These are phyloP conservation scores for Annulohypoxylon nitens DNA, from an alignment of 495 filamentous ascomycete genomes.

Conservation along the genomic window DNA sequence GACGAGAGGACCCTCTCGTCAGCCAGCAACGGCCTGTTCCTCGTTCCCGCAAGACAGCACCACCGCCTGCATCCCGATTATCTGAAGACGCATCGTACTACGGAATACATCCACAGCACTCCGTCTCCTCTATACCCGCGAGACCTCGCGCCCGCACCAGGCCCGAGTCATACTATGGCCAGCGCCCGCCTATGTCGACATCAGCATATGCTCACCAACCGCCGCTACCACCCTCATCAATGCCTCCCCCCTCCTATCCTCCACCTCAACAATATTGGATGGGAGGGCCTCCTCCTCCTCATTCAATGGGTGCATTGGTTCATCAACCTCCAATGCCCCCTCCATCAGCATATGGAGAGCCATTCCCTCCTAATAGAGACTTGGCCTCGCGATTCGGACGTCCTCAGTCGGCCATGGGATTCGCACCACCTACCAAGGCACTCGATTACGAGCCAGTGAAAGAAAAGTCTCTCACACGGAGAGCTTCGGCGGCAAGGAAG, in stretches of 20 bases:
- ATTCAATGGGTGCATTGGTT: slow-evolving; percentile 42
- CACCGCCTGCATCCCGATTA: slow-evolving; percentile 44
- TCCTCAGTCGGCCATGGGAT: slow-evolving; percentile 61
- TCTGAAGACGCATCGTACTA: slow-evolving; percentile 57
- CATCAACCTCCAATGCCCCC: slow-evolving; percentile 45
- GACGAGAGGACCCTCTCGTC: slow-evolving; percentile 24
- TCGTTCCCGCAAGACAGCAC: slow-evolving; percentile 46
- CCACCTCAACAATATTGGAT: slow-evolving; percentile 41
- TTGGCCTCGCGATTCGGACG: slow-evolving; percentile 55
- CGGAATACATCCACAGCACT: slow-evolving; percentile 51
- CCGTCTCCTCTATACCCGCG: slow-evolving; percentile 50
- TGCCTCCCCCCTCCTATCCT: slow-evolving; percentile 42
- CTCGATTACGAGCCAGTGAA: slow-evolving; percentile 52
- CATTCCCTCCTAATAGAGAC: slow-evolving; percentile 34
- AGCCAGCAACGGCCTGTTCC: slow-evolving; percentile 43
- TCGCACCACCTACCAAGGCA: slow-evolving; percentile 49
- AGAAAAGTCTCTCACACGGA: slow-evolving; percentile 50
- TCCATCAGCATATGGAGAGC: slow-evolving; percentile 32
- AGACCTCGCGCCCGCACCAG: slow-evolving; percentile 59
- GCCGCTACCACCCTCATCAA: slow-evolving; percentile 40
- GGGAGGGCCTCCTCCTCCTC: slow-evolving; percentile 36
- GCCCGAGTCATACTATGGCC: slow-evolving; percentile 57
- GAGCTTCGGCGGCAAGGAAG: slow-evolving; percentile 56
- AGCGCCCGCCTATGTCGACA: slow-evolving; percentile 50
- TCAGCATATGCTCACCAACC: slow-evolving; percentile 48